A percentile compares a stretch with the other conserved stretches of the same genome.
phyloP scores from a whole-genome alignment of 805 yeast species.

The Lachancea lanzarotensis region DNA sequence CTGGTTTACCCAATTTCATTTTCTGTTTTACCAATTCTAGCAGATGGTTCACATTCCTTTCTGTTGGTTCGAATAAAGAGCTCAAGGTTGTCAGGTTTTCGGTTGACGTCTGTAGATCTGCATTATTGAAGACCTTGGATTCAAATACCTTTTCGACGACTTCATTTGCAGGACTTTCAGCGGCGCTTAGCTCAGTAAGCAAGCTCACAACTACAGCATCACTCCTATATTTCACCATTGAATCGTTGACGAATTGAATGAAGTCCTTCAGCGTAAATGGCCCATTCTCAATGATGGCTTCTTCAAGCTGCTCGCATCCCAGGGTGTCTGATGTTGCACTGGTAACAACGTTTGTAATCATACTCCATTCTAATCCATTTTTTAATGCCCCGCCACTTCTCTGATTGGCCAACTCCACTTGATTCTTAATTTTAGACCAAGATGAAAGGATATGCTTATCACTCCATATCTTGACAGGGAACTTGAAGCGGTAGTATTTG shows the following conservation, averaged over 20 bases:
- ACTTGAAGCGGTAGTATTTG: conserved; percentile 15
- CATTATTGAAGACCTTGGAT: conserved; percentile 18
- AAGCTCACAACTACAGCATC: conserved; percentile 10
- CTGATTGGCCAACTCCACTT: conserved; percentile 17
- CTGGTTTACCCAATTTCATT: conserved; percentile 9
- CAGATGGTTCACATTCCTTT: conserved; percentile 19
- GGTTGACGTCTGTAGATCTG: conserved; percentile 13
- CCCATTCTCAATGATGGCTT: conserved; percentile 13
- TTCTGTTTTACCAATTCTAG: conserved; percentile 16
- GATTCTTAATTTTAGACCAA: conserved; percentile 18
- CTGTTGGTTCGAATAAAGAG: conserved; percentile 28
- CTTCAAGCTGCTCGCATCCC: conserved; percentile 21
- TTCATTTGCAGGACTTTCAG: conserved; percentile 18
- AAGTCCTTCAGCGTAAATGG: conserved; percentile 16
- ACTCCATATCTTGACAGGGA: conserved; percentile 15
- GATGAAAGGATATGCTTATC: conserved; percentile 9
- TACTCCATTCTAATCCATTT: conserved; percentile 21
- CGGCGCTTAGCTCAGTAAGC: conserved; percentile 16
- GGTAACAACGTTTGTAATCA: conserved; percentile 24
- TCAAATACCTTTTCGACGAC: conserved; percentile 21
- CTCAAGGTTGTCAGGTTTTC: conserved; percentile 14
- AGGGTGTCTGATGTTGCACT: conserved; percentile 22
- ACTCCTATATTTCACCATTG: conserved; percentile 9
- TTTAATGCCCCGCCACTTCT: conserved; percentile 25
- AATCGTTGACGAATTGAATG: conserved; percentile 11